These are phyloP conservation scores for Podaxis carcinomalis DNA, from an alignment of 768 basidiomycete species.

Conservation along the genomic window DNA sequence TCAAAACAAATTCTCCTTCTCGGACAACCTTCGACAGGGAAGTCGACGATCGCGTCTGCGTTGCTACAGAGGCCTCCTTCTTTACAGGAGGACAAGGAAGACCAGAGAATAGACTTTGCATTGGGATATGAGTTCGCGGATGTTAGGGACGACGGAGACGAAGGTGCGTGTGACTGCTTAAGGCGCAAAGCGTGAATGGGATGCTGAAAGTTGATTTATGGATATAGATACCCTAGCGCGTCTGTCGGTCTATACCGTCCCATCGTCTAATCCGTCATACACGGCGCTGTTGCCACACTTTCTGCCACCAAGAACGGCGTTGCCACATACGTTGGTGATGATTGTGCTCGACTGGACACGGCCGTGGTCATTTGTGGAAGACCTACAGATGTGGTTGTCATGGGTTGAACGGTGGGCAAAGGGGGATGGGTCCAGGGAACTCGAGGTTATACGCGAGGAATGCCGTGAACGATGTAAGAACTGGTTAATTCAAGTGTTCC, in stretches of 20 bases:
- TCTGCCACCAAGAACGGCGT: slow-evolving; percentile 61
- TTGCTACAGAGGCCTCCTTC: slow-evolving; percentile 61
- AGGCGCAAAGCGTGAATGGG: background rate
- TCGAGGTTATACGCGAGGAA: slow-evolving; percentile 76
- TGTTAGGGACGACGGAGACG: slow-evolving; percentile 88
- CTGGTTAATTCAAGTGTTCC: background rate
- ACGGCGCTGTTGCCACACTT: slow-evolving; percentile 73
- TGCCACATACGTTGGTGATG: slow-evolving; percentile 73
- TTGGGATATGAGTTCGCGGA: slow-evolving; percentile 92
- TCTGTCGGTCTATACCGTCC: slow-evolving; percentile 87
- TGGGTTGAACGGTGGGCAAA: slow-evolving; percentile 85
- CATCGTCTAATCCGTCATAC: slow-evolving; percentile 70
- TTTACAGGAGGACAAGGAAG: slow-evolving; percentile 51
- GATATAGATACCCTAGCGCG: slow-evolving; percentile 78
- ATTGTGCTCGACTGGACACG: slow-evolving; percentile 94
- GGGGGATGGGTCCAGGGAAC: slow-evolving; percentile 64
- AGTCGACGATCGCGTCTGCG: slow-evolving; percentile 69
- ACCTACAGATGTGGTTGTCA: slow-evolving; percentile 77
- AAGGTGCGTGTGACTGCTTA: slow-evolving; percentile 52
- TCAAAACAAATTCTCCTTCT: slow-evolving; percentile 86
- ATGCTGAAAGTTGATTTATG: slow-evolving; percentile 6
- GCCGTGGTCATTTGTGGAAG: slow-evolving; percentile 87
- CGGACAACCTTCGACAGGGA: slow-evolving; percentile 75
- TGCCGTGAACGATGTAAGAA: slow-evolving; percentile 68
- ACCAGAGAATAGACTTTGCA: slow-evolving; percentile 70